Conservation (phyloP, 192 early-diverging fungal genomes). For the Coemansia sp. region DNA sequence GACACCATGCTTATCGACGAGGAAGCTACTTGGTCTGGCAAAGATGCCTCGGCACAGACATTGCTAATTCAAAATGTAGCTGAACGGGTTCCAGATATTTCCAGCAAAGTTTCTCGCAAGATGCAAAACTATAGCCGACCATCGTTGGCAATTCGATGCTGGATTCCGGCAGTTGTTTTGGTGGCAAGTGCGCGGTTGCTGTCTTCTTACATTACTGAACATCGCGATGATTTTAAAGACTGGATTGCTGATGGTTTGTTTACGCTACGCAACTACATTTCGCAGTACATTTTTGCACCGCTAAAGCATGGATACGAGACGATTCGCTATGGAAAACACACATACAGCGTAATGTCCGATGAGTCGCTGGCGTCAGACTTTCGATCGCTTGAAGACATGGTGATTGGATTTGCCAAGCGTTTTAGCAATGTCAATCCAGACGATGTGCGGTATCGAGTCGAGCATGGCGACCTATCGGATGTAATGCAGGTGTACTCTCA, state of each 20-base stretch:
- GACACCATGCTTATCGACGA: neutral
- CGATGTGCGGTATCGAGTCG: conserved; percentile 57
- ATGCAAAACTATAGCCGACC: conserved; percentile 36
- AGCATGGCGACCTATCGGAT: conserved; percentile 76
- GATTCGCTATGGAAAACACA: conserved; percentile 76
- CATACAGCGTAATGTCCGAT: conserved; percentile 72
- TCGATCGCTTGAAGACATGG: conserved; percentile 87
- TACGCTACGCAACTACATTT: conserved; percentile 65
- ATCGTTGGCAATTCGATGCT: conserved; percentile 60
- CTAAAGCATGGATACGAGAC: conserved; percentile 70
- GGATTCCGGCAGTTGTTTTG: conserved; percentile 61
- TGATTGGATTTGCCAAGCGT: conserved; percentile 71
- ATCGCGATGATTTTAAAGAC: conserved; percentile 55
- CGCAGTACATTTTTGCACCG: conserved; percentile 80
- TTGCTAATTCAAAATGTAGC: conserved; percentile 8
- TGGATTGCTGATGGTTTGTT: conserved; percentile 54
- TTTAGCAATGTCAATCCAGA: conserved; percentile 57
- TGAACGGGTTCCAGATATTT: conserved; percentile 12
- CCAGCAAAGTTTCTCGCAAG: conserved; percentile 9
- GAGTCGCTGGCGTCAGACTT: conserved; percentile 77
- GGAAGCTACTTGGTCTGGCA: neutral
- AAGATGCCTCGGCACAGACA: neutral
- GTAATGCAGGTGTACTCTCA: conserved; percentile 78
- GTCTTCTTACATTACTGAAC: conserved; percentile 50
- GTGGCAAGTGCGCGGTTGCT: conserved; percentile 52